Evolutionary conservation across 1,139 yeast species (phyloP), one percentile per base, ranked within the genome.

Genomic region (Kodamaea fungicola): DNA sequence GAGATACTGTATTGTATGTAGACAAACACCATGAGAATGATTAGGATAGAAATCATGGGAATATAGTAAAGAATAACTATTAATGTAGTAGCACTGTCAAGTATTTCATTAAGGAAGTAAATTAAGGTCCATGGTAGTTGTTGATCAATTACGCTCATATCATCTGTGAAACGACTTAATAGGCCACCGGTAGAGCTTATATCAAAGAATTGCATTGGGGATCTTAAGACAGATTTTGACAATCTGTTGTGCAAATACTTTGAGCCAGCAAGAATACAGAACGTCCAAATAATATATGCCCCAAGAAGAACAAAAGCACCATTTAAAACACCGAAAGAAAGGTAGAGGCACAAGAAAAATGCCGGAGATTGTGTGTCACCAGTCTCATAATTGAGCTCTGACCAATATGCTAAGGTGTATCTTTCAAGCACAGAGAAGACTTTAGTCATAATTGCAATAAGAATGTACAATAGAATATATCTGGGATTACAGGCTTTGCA

Each of bases 131-230:
- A 65, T 33, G 64, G 55, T n/a, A 65, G 46, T 29, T 56, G 58
- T 38, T 50, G 52, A 44, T 67, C 74, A 37, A 67, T 54, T 8
- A 53, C 54, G 22, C 55, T 54, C 24, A 67, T 61, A 43, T 68
- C 71, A 33, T 67, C 67, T 4, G 71, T 54, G 42, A 64, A 67
- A 43, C 73, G 55, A 42, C 65, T 66, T 52, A 64, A 57, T 32
- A 67, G 62, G 43, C 71, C 47, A 1, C 71, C 73, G 22, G 61
- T 52, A 10, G 74, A 73, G 0, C 72, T 67, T 9, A 72, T 67
- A 42, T 67, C 74, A 43, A 67, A 67, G 44, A 66, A 67, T 2
- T 68, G 59, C 74, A 67, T 67, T 28, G 74, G 74, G 2, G 71
- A 57, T 40, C 68, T 55, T 40, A 66, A 54, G 1, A 67, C 62